Percentiles rank a stretch among this genome's conserved stretches.
Evolutionary conservation across 169 alveolate species (phyloP).

Genomic region (Eimeria tenella): DNA sequence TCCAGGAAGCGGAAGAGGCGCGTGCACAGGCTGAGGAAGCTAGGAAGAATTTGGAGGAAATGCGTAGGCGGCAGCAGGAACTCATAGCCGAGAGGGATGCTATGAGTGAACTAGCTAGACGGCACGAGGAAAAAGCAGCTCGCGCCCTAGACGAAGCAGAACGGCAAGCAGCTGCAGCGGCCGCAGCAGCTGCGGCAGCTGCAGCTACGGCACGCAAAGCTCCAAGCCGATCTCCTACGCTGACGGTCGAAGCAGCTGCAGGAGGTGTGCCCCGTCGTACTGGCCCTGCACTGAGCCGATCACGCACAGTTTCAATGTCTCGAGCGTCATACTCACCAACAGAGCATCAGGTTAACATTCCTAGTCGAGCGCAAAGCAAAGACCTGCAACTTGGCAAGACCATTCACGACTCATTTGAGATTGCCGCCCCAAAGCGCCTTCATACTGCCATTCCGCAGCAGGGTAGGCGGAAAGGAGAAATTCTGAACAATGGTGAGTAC

Average conservation of each 20-base stretch:
- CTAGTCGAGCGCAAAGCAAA: background rate
- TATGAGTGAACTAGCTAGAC: slow-evolving; percentile 58
- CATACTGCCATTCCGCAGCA: slow-evolving; percentile 69
- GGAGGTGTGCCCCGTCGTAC: slow-evolving; percentile 26
- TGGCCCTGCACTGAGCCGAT: slow-evolving; percentile 32
- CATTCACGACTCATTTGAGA: slow-evolving; percentile 52
- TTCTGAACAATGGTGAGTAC: slow-evolving; percentile 56
- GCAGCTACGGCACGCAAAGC: slow-evolving; percentile 34
- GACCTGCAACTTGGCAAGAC: slow-evolving; percentile 28
- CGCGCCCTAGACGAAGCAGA: slow-evolving; percentile 55
- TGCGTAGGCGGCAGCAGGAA: slow-evolving; percentile 53
- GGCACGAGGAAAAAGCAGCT: slow-evolving; percentile 48
- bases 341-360: background rate
- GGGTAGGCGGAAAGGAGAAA: slow-evolving; percentile 63
- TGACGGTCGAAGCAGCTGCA: slow-evolving; percentile 72
- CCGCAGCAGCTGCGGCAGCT: slow-evolving; percentile 49
- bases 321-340: slow-evolving; percentile 18
- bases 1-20: slow-evolving; percentile 40
- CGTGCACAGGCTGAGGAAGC: slow-evolving; percentile 55
- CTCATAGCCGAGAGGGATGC: slow-evolving; percentile 59
- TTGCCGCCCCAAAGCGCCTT: slow-evolving; percentile 59
- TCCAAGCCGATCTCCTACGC: slow-evolving; percentile 57
- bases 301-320: slow-evolving; percentile 60
- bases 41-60: slow-evolving; percentile 8
- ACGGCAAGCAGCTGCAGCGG: slow-evolving; percentile 51